Percentiles rank a stretch among this genome's conserved stretches.
Conservation (phyloP, 345 rosid genomes). For the Lepidium aucheri region DNA sequence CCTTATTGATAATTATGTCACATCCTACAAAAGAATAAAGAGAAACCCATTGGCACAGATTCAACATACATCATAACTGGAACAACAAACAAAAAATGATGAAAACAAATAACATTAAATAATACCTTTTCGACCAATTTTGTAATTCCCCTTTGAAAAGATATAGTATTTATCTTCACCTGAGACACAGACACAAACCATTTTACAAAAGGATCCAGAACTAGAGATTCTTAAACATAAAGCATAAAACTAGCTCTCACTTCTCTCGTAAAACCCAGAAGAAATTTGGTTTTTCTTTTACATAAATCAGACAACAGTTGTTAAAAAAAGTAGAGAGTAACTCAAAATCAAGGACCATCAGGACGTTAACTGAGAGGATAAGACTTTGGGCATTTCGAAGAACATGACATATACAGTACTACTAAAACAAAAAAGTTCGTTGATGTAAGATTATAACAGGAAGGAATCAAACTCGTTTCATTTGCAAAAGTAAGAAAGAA, state of each 20-base stretch:
- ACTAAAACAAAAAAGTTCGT: no score
- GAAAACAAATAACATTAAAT: not conserved
- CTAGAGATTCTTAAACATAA: not conserved
- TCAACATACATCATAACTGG: not conserved
- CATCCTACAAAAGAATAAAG: conserved; percentile 45
- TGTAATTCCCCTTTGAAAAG: conserved; percentile 49
- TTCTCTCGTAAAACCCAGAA: not conserved
- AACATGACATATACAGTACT: no score
- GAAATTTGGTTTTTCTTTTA: not conserved
- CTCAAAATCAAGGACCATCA: not conserved
- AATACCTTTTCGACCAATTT: conserved; percentile 78
- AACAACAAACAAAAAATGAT: not conserved
- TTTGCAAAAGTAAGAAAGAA: not conserved
- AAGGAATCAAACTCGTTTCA: not conserved
- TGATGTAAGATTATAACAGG: no score
- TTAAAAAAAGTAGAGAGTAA: not conserved
- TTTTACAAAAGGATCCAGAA: not conserved
- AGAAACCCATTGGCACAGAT: not conserved
- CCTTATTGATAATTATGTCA: conserved; percentile 65
- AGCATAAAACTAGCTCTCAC: no score
- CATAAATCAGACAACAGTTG: not conserved
- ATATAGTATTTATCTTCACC: conserved; percentile 69
- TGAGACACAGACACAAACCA: conserved; percentile 11
- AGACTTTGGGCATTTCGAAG: not conserved
- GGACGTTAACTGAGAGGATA: not conserved